These are phyloP conservation scores for Dipteronia dyeriana DNA, from an alignment of 345 rosid species.

Conservation along the genomic window DNA sequence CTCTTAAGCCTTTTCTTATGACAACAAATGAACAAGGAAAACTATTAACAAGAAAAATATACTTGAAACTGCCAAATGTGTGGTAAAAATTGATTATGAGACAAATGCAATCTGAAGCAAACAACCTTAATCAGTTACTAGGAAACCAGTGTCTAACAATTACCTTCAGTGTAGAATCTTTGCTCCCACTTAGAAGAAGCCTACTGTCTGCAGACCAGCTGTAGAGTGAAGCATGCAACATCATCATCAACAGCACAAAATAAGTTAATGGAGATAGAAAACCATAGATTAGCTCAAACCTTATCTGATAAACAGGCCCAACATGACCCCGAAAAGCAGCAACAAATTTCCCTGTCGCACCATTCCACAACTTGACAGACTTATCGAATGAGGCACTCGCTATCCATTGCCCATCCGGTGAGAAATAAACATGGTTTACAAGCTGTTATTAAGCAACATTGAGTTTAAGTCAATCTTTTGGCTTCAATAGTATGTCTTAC, in stretches of 20 bases:
- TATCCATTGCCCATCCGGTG: constrained; percentile 96
- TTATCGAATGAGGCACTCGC: constrained; percentile 97
- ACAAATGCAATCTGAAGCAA: neutral
- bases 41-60: neutral
- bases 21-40: neutral
- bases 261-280: constrained; percentile 5
- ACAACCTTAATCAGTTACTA: neutral
- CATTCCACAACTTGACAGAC: constrained; percentile 94
- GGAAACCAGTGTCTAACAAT: neutral
- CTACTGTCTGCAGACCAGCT: constrained; percentile 99
- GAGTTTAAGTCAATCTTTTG: neutral
- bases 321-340: constrained; percentile 91
- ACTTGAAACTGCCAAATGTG: constrained; percentile 3
- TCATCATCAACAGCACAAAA: constrained; percentile 9
- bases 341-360: constrained; percentile 78
- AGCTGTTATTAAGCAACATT: constrained; percentile 55
- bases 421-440: constrained; percentile 89
- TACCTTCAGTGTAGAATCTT: constrained; percentile 96
- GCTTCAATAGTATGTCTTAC: neutral
- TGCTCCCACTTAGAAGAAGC: constrained; percentile 93
- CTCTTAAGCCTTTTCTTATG: neutral
- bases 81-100: neutral
- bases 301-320: constrained; percentile 92
- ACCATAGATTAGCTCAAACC: constrained; percentile 40
- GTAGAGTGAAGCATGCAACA: constrained; percentile 22